Base-by-base conservation (phyloP, 306 rosid species). In the Prinsepia uniflora region DNA sequence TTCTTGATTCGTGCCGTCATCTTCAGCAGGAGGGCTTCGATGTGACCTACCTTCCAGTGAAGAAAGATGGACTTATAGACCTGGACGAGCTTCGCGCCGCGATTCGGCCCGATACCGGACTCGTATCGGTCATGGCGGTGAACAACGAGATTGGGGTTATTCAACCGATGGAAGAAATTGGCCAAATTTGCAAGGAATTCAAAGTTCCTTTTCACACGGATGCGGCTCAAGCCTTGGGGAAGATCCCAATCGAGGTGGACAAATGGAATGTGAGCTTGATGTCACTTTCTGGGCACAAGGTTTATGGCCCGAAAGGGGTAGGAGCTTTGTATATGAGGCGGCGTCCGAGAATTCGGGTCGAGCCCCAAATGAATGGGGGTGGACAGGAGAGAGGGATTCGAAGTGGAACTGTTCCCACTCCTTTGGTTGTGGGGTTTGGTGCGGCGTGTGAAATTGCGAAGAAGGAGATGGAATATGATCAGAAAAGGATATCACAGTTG, bases 311-410 rank as follows among this genome's bases (percentile, higher is more conserved):
- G 0, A 93, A 93, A 59, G 96, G 97, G 0, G 75, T 94, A 18
- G 98, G 97, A 4, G 96, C 98, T 8, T 75, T 90, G 90, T 93
- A 93, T 65, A 69, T 88, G 72, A 68, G 97, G 81, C 75, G 97
- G 79, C 73, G 97, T 54, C 97, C 98, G 0, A 90, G 97, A 88
- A 90, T 90, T 80, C 89, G 97, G 7, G 97, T 93, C 14, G 98
- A 90, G 87, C 89, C 97, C n/a, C 98, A 93, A 62, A 93, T 93
- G 98, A 93, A 87, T 58, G 98, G 97, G 1, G 98, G 98, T 50
- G 97, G 98, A 0, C 98, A 90, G 76, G 98, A 90, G 87, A 86
- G 98, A 63, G 98, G 96, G 41, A 87, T 93, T 62, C 74, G 97
- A 56, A 93, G 98, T 46, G 97, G 98, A 50, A 94, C 97, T 0